These are phyloP conservation scores for Rhododendron mucronatum DNA, from an alignment of 148 eudicot genomes.

Conservation along the genomic window DNA sequence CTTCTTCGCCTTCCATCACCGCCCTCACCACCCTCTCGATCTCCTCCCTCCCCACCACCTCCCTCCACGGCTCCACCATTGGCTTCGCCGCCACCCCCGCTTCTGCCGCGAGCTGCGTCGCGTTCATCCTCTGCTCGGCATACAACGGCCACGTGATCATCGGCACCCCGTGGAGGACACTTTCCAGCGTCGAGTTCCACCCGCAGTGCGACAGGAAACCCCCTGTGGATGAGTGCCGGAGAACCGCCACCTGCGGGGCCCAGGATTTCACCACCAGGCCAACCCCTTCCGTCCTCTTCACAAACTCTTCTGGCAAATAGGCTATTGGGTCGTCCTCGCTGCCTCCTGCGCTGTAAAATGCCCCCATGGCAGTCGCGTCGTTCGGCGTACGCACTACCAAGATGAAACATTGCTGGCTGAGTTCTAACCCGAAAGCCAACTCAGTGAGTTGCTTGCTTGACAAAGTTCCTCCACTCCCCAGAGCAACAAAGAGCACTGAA, in stretches of 20 bases:
- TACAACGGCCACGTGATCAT: constrained; percentile 24
- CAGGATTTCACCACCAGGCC: constrained; percentile 25
- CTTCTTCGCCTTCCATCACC: constrained; percentile 25
- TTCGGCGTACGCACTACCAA: constrained; percentile 23
- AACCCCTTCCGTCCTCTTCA: neutral
- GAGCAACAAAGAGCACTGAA: constrained; percentile 22
- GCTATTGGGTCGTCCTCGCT: neutral
- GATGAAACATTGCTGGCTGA: constrained; percentile 28
- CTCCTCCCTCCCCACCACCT: constrained; percentile 11
- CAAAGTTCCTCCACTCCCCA: constrained; percentile 33
- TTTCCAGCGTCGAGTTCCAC: constrained; percentile 25
- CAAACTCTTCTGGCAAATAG: constrained; percentile 25
- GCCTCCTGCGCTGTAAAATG: constrained; percentile 3
- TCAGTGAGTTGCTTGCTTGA: constrained; percentile 26
- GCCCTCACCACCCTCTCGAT: constrained; percentile 20
- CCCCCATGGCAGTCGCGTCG: neutral
- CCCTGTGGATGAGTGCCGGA: constrained; percentile 12
- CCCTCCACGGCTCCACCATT: neutral
- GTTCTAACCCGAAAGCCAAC: constrained; percentile 29
- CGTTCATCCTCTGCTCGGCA: constrained; percentile 30
- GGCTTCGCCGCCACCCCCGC: constrained; percentile 16
- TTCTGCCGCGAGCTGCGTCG: constrained; percentile 13
- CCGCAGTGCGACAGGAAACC: constrained; percentile 25
- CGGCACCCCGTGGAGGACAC: constrained; percentile 18
- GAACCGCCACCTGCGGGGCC: constrained; percentile 22